Conservation (phyloP, 306 rosid species). For the Citrullus mucosospermus region DNA sequence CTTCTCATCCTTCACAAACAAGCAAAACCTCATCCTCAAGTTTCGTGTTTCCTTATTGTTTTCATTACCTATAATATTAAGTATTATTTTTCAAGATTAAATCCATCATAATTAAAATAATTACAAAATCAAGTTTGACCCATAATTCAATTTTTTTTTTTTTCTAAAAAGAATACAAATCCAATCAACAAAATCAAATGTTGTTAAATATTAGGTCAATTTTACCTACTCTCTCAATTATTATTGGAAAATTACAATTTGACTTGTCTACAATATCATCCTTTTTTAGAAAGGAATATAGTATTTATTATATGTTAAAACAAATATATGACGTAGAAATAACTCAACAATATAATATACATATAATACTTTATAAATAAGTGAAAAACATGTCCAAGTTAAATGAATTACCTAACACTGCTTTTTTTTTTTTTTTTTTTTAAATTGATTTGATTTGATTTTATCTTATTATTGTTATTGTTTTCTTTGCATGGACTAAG, state of each 20-base stretch:
- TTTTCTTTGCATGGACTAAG: too few species aligned
- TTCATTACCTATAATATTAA: too few species aligned
- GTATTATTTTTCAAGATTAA: background rate
- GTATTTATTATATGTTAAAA: too few species aligned
- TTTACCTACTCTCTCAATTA: too few species aligned
- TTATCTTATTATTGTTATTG: too few species aligned
- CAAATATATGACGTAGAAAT: too few species aligned
- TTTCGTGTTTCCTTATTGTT: background rate
- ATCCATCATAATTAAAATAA: background rate
- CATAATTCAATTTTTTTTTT: background rate
- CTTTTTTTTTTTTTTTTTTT: too few species aligned
- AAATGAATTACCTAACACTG: background rate
- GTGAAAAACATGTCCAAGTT: background rate
- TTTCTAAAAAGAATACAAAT: background rate
- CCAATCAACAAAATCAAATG: background rate
- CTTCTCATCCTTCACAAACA: background rate
- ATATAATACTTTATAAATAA: too few species aligned
- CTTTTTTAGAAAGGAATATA: too few species aligned
- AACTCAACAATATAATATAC: too few species aligned
- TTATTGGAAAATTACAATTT: too few species aligned
- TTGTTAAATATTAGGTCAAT: background rate
- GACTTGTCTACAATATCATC: background rate
- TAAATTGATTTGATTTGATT: too few species aligned
- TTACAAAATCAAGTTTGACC: background rate
- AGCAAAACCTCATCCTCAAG: background rate